phyloP scores from a whole-genome alignment of 2,329 filamentous ascomycete genomes.

The Dothideomycetes sp. region DNA sequence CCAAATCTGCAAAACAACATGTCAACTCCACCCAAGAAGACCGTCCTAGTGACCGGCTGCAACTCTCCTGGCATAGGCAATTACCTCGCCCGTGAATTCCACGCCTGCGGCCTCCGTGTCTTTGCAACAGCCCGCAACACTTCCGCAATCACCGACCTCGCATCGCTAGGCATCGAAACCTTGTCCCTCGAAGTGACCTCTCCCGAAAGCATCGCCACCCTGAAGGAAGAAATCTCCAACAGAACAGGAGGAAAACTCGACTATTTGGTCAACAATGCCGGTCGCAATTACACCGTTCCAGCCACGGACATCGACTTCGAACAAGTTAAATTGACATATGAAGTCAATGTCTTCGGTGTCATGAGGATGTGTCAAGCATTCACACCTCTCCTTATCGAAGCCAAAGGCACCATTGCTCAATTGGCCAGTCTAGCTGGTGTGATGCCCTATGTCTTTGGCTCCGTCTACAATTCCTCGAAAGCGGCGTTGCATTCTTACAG shows the following conservation, averaged over 20 bases:
- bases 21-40: constrained; percentile 18
- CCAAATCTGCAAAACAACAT: neutral
- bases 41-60: constrained; percentile 31
- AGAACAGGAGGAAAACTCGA: constrained; percentile 45
- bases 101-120: constrained; percentile 44
- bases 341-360: constrained; percentile 49
- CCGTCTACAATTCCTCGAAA: constrained; percentile 49
- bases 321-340: constrained; percentile 40
- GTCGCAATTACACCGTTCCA: constrained; percentile 48
- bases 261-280: constrained; percentile 51
- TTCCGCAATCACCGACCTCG: constrained; percentile 40
- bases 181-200: constrained; percentile 46
- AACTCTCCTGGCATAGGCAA: constrained; percentile 51
- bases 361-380: constrained; percentile 51
- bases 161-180: constrained; percentile 44
- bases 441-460: constrained; percentile 35
- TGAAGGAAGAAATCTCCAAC: constrained; percentile 36
- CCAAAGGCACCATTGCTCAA: constrained; percentile 27
- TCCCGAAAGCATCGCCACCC: constrained; percentile 38
- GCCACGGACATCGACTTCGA: constrained; percentile 45
- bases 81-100: constrained; percentile 49
- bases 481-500: constrained; percentile 51
- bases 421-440: constrained; percentile 38
- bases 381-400: constrained; percentile 42
- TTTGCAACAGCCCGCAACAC: constrained; percentile 49